Base-by-base conservation (phyloP, 208 protist species). In the Trypanosoma scelopori region DNA sequence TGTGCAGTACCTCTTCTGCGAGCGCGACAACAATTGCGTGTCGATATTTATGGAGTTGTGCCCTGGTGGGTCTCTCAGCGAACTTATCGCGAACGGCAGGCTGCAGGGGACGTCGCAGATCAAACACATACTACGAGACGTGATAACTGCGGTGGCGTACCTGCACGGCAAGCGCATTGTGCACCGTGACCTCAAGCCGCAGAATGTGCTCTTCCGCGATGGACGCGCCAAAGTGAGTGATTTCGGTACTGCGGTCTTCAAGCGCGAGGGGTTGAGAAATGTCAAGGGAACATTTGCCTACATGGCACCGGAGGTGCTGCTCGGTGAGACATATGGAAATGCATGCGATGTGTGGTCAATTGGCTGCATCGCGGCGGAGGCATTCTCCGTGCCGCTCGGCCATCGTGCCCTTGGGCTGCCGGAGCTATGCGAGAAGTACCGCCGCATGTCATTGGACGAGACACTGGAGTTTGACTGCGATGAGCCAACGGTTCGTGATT, bases 321-420 rank as follows among this genome's bases (percentile, higher is more conserved):
- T 97, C 0, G 87, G 89, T 5, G 78, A 93, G 15, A 69, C 82
- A 49, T 98, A 98, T 67, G 90, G 85, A 51, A 81, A 86, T n/a
- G 81, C 87, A 47, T 96, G 97, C 55, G 94, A 98, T 77, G 82
- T 98, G 48, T 98, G 94, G 93, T 97, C 92, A 9, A 83, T 98
- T 60, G 94, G 94, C 22, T 98, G 94, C 76, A 97, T 98, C 62
- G 78, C 95, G 0, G 96, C 91, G 1, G 93, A 98, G 65, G 72
- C 97, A 30, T 79, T 92, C 18, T 79, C 47, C 16, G 71, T 92
- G 12, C 41, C 35, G 16, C 56, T 92, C 9, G 69, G 78, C 16
- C 81, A 92, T 61, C 71, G 81, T 41, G 45, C 58, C 20, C 50
- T 92, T 50, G 80, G 82, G 0, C 75, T 91, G 22, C 75, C 78